Base-by-base conservation (phyloP, 2,329 filamentous ascomycete species). In the Chalaropsis ovoidea region DNA sequence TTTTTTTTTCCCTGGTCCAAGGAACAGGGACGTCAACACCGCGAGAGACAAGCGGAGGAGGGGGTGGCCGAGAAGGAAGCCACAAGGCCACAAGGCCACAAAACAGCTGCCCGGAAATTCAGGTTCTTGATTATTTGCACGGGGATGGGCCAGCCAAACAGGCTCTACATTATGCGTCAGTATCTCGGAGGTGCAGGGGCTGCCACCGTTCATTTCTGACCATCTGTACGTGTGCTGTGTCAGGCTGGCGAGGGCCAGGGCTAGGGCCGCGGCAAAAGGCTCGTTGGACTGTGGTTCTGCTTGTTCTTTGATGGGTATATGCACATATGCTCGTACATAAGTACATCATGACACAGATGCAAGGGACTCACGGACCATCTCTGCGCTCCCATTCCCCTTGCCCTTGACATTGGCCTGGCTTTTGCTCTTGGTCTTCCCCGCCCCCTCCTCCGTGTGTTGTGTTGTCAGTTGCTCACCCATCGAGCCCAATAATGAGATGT, bases 341-440 rank as follows among this genome's bases (percentile, higher is more conserved):
- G 39, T 62, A 62, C 15, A 39, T 58, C 54, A n/a, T 58, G 54
- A 39, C 54, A 58, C 15, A 31, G 31, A 58, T 58, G 54, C 54
- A 58, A 39, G 54, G 54, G 15, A 39, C 54, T 58, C 54, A 58
- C 54, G 54, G 54, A 39, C 54, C 27, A 58, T 13, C 15, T 58
- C 17, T 19, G 54, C 4, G 3, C 54, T 58, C 24, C 47, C 13
- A 27, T 17, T 27, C 24, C 47, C n/a, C 22, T 24, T 52, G 47
- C 22, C 19, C 47, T 49, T 49, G n/a, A 10, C 47, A 35, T 35
- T 35, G n/a, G 17, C 47, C 47, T 27, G 11, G 52, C 27, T 1
- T 15, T 35, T 31, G 6, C 11, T 17, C 52, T 58, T 19, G 7
- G 17, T 5, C 17, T 19, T 22, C 54, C 54, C 24, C n/a, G 8